Evolutionary conservation across 2,329 filamentous ascomycete genomes (phyloP).

Genomic region (Seiridium cupressi): DNA sequence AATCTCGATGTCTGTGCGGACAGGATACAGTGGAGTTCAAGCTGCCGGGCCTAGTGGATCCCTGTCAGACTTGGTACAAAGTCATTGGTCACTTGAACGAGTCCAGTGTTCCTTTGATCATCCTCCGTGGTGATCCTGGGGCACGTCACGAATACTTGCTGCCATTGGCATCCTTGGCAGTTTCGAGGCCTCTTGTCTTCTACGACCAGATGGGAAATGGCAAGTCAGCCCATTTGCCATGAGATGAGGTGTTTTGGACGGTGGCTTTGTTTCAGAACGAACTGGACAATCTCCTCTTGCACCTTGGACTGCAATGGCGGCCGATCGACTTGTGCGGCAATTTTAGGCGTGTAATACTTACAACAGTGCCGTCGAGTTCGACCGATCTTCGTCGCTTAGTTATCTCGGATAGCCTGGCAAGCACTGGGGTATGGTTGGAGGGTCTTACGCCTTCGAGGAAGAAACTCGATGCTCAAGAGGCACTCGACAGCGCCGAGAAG

Average conservation of each 20-base stretch:
- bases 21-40: background rate
- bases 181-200: slow-evolving; percentile 40
- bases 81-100: slow-evolving; percentile 18
- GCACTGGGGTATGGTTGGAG: slow-evolving; percentile 23
- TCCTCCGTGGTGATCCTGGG: slow-evolving; percentile 31
- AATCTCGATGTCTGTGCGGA: too few species aligned
- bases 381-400: slow-evolving; percentile 23
- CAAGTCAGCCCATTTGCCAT: slow-evolving; percentile 42
- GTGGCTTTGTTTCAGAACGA: slow-evolving; percentile 45
- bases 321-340: slow-evolving; percentile 45
- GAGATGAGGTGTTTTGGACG: slow-evolving; percentile 41
- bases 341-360: slow-evolving; percentile 54
- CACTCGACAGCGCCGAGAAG: slow-evolving; percentile 21
- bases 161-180: slow-evolving; percentile 30
- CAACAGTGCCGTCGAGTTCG: slow-evolving; percentile 20
- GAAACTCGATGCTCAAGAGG: slow-evolving; percentile 18
- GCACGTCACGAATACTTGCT: slow-evolving; percentile 41
- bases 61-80: slow-evolving; percentile 20
- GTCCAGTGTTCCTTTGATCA: slow-evolving; percentile 15
- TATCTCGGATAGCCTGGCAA: slow-evolving; percentile 27
- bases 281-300: slow-evolving; percentile 43
- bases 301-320: slow-evolving; percentile 33
- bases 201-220: slow-evolving; percentile 56
- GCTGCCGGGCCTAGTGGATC: background rate
- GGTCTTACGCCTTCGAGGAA: slow-evolving; percentile 14